These are phyloP conservation scores for Pleurotus tuber-regium DNA, from an alignment of 768 basidiomycete species.

Conservation along the genomic window DNA sequence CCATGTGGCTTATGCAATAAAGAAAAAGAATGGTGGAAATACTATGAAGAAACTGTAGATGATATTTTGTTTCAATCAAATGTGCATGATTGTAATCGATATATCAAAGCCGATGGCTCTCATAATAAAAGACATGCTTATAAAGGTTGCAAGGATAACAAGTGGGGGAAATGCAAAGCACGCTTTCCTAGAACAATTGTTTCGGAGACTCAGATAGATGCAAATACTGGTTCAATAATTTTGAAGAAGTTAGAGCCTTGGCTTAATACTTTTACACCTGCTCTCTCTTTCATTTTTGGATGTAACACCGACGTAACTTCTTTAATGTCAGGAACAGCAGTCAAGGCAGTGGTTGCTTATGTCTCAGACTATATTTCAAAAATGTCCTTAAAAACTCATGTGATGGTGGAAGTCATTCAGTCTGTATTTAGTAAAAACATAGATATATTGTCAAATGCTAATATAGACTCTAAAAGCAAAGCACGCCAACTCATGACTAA, in stretches of 20 bases:
- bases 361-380: slow-evolving; percentile 30
- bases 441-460: not conserved
- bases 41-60: slow-evolving; percentile 21
- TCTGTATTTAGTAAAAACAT: slow-evolving; percentile 15
- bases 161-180: slow-evolving; percentile 18
- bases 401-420: slow-evolving; percentile 16
- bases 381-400: slow-evolving; percentile 26
- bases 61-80: slow-evolving; percentile 26
- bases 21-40: slow-evolving; percentile 13
- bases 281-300: slow-evolving; percentile 22
- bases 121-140: slow-evolving; percentile 9
- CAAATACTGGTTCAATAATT: slow-evolving; percentile 19
- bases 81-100: slow-evolving; percentile 22
- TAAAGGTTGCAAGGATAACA: not conserved
- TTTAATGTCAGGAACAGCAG: slow-evolving; percentile 27
- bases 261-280: slow-evolving; percentile 26
- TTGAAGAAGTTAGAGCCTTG: slow-evolving; percentile 26
- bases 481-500: slow-evolving; percentile 23
- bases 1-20: slow-evolving; percentile 21
- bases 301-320: slow-evolving; percentile 27
- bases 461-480: slow-evolving; percentile 8
- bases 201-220: slow-evolving; percentile 20
- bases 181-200: slow-evolving; percentile 23
- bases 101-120: slow-evolving; percentile 15
- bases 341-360: slow-evolving; percentile 32